phyloP scores from a whole-genome alignment of 106 monocot species.

The Dendrobium chrysotoxum region DNA sequence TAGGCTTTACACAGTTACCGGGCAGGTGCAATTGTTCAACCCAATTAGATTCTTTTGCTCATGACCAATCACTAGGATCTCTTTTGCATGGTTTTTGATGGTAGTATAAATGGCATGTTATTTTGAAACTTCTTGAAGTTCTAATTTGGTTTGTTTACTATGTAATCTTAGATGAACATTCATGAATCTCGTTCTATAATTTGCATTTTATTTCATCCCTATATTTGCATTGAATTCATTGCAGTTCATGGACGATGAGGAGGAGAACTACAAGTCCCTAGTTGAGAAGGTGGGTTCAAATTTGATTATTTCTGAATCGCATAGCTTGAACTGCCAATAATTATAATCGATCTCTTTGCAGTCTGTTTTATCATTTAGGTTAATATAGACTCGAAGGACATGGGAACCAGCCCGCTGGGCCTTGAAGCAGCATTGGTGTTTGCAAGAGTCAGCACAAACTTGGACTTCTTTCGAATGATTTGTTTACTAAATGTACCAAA shows the following conservation, averaged over 20 bases:
- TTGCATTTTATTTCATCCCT: too few relatives aligned
- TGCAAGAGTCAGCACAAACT: too few relatives aligned
- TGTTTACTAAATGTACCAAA: too few relatives aligned
- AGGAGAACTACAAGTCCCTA: constrained; percentile 54
- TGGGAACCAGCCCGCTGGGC: too few relatives aligned
- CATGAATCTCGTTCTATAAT: too few relatives aligned
- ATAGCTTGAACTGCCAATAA: too few relatives aligned
- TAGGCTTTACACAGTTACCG: constrained; percentile 87
- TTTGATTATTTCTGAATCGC: background rate
- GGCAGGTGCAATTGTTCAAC: constrained; percentile 36
- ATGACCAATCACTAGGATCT: too few relatives aligned
- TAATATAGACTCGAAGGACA: constrained; percentile 12
- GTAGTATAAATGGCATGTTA: background rate
- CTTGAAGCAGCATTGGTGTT: too few relatives aligned
- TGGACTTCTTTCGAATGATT: too few relatives aligned
- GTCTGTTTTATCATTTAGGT: constrained; percentile 76
- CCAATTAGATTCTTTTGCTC: too few relatives aligned
- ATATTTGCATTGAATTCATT: background rate
- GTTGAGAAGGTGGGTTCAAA: constrained; percentile 59
- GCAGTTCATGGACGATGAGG: constrained; percentile 77
- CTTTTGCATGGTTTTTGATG: too few relatives aligned
- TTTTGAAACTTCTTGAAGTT: background rate
- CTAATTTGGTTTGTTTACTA: background rate
- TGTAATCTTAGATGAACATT: background rate
- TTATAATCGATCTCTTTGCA: constrained; percentile 22